A percentile compares a stretch with the other conserved stretches of the same genome.
Conservation (phyloP, 2,329 filamentous ascomycete genomes). For the Phialophora verrucosa region DNA sequence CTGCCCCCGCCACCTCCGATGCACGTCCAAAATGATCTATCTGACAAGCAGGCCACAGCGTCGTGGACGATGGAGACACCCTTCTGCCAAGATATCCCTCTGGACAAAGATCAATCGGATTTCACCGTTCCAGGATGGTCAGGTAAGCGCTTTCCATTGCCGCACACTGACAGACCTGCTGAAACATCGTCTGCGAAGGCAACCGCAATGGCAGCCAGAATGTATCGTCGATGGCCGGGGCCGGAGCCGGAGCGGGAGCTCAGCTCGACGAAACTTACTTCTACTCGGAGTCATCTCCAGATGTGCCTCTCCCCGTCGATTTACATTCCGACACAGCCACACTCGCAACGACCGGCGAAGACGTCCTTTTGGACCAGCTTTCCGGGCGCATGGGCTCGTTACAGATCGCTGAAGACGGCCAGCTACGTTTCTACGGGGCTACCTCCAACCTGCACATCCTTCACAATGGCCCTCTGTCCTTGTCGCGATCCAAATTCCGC, state of each 20-base stretch:
- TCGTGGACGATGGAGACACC: slow-evolving; percentile 3
- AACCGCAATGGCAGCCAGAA: neutral
- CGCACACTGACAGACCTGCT: slow-evolving; percentile 1
- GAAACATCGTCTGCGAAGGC: neutral
- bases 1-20: slow-evolving; percentile 25
- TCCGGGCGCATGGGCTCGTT: slow-evolving; percentile 35
- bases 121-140: slow-evolving; percentile 4
- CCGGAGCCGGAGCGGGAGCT: neutral
- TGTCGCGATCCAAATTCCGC: slow-evolving; percentile 32
- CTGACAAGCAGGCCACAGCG: neutral
- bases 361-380: slow-evolving; percentile 26
- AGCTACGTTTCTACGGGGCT: slow-evolving; percentile 37
- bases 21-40: slow-evolving; percentile 13
- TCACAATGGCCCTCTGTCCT: slow-evolving; percentile 32
- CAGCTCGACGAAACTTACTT: slow-evolving; percentile 12
- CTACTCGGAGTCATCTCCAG: slow-evolving; percentile 18
- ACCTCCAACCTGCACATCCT: slow-evolving; percentile 38
- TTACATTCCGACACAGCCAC: slow-evolving; percentile 8
- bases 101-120: neutral
- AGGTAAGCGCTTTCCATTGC: slow-evolving; percentile 4
- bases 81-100: neutral
- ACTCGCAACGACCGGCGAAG: neutral
- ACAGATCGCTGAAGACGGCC: slow-evolving; percentile 36
- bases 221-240: neutral
- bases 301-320: neutral